phyloP scores from a whole-genome alignment of 2,329 filamentous ascomycete genomes.

The Ophiostoma ulmi region DNA sequence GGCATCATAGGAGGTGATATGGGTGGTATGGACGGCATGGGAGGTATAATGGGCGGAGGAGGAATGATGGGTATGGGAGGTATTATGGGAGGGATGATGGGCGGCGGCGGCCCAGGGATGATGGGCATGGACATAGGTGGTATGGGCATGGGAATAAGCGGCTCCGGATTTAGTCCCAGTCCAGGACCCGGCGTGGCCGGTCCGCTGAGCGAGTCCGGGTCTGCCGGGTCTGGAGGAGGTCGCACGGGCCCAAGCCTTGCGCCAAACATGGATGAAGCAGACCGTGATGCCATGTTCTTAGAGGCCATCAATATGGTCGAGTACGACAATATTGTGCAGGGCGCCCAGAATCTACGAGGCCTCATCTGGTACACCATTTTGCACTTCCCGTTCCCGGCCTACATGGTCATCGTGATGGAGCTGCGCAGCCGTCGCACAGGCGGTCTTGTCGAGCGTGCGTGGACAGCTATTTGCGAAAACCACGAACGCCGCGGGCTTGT shows the following conservation, averaged over 20 bases:
- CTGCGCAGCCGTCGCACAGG: slow-evolving; percentile 49
- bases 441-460: slow-evolving; percentile 54
- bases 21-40: slow-evolving; percentile 9
- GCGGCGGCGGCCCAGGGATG: slow-evolving; percentile 13
- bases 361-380: slow-evolving; percentile 57
- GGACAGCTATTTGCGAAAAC: slow-evolving; percentile 53
- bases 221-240: background rate
- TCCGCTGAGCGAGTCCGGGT: background rate
- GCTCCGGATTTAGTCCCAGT: background rate
- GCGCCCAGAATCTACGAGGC: slow-evolving; percentile 45
- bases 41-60: slow-evolving; percentile 8
- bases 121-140: slow-evolving; percentile 16
- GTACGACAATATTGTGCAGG: slow-evolving; percentile 53
- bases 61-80: slow-evolving; percentile 14
- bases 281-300: slow-evolving; percentile 50
- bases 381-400: slow-evolving; percentile 57
- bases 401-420: slow-evolving; percentile 56
- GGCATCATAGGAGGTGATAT: slow-evolving; percentile 12
- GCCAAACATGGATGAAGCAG: slow-evolving; percentile 35
- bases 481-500: slow-evolving; percentile 48
- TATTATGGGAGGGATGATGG: background rate
- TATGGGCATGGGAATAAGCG: slow-evolving; percentile 13
- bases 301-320: slow-evolving; percentile 56
- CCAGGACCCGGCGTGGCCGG: background rate
- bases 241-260: background rate